Conservation (phyloP, 2,329 filamentous ascomycete genomes). For the Acephala macrosclerotiorum region DNA sequence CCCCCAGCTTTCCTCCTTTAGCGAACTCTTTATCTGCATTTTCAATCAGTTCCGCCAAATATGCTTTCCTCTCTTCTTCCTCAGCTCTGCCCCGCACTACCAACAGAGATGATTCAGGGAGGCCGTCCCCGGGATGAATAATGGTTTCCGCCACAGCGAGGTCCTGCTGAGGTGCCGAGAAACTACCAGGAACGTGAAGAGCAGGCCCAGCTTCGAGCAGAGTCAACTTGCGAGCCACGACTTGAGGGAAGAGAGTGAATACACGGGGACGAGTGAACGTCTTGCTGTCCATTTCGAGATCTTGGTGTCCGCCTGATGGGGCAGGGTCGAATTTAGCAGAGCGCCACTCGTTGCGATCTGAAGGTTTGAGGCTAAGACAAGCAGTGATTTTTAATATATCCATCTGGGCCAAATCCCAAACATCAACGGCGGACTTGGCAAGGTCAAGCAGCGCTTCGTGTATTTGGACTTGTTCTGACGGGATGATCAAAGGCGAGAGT, state of each 20-base stretch:
- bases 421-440: conserved; percentile 21
- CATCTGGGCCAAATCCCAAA: conserved; percentile 28
- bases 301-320: conserved; percentile 1
- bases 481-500: conserved; percentile 18
- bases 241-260: conserved; percentile 28
- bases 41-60: conserved; percentile 16
- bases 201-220: conserved; percentile 13
- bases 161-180: neutral
- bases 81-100: conserved; percentile 25
- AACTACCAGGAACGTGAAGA: conserved; percentile 1
- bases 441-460: conserved; percentile 15
- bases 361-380: conserved; percentile 17
- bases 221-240: conserved; percentile 18
- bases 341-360: conserved; percentile 26
- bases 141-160: neutral
- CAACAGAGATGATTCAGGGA: conserved; percentile 26
- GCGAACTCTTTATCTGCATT: conserved; percentile 19
- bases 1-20: conserved; percentile 6
- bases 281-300: conserved; percentile 18
- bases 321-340: conserved; percentile 26
- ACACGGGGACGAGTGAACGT: conserved; percentile 27
- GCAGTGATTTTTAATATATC: conserved; percentile 22
- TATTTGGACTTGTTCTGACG: conserved; percentile 14
- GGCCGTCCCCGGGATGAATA: conserved; percentile 26
- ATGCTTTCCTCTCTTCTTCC: conserved; percentile 19